A percentile compares a stretch with the other conserved stretches of the same genome.
Evolutionary conservation across 2,329 filamentous ascomycete genomes (phyloP).

Genomic region (Fusarium domesticum): DNA sequence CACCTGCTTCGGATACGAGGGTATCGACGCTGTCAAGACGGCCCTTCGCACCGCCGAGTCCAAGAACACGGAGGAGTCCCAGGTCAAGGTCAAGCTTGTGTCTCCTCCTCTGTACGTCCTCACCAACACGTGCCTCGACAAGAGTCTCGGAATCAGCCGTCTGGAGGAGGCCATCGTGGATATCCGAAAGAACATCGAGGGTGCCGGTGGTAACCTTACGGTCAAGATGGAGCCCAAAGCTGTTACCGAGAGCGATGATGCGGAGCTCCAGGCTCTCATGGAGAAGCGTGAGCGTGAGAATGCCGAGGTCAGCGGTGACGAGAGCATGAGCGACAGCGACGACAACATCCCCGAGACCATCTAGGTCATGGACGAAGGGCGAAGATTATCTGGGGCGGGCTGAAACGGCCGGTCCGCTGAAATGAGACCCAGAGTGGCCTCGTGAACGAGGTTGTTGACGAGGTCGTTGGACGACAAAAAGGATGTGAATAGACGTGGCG

Average conservation of each 20-base stretch:
- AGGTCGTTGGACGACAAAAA: slow-evolving; percentile 27
- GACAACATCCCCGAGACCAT: slow-evolving; percentile 60
- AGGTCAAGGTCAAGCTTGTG: slow-evolving; percentile 98
- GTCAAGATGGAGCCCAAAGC: slow-evolving; percentile 99
- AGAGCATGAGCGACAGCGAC: slow-evolving; percentile 93
- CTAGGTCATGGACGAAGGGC: slow-evolving; percentile 29
- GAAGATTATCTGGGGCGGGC: slow-evolving; percentile 13
- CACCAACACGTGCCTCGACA: slow-evolving; percentile 93
- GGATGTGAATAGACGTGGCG: slow-evolving; percentile 27
- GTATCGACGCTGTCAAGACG: slow-evolving; percentile 95
- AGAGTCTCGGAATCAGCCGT: slow-evolving; percentile 76
- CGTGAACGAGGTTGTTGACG: not conserved
- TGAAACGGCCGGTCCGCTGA: slow-evolving; percentile 19
- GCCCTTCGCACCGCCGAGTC: slow-evolving; percentile 89
- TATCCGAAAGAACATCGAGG: slow-evolving; percentile 76
- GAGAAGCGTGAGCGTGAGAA: slow-evolving; percentile 99
- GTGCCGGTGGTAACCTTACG: slow-evolving; percentile 72
- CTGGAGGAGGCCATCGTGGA: slow-evolving; percentile 88
- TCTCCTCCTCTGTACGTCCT: slow-evolving; percentile 95
- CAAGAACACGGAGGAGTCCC: slow-evolving; percentile 84
- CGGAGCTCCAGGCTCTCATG: slow-evolving; percentile 95
- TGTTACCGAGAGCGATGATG: slow-evolving; percentile 97
- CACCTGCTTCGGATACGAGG: slow-evolving; percentile 92
- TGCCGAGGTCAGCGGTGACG: slow-evolving; percentile 94
- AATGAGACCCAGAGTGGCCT: slow-evolving; percentile 14